These are phyloP conservation scores for Aspergillus brasiliensis DNA, from an alignment of 2,329 filamentous ascomycete species.

Conservation along the genomic window DNA sequence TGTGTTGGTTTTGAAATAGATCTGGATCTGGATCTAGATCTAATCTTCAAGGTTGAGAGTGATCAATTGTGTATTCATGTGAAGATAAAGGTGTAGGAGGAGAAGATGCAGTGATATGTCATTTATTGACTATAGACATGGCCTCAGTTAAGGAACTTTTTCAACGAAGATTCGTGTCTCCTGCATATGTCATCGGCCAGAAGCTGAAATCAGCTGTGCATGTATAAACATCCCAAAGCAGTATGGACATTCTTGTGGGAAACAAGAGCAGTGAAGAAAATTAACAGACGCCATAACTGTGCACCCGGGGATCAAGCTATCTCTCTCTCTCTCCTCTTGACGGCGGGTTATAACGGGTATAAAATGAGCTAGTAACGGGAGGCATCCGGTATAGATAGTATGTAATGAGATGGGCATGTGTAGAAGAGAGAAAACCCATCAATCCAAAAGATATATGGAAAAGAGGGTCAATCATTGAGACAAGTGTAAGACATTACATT, in stretches of 20 bases:
- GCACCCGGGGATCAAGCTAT: background rate
- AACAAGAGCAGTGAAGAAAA: background rate
- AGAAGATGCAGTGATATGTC: background rate
- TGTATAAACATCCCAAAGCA: background rate
- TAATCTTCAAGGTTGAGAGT: too few species aligned
- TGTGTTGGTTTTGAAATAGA: constrained; percentile 62
- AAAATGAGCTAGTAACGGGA: background rate
- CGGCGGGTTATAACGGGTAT: background rate
- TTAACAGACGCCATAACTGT: background rate
- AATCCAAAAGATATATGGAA: constrained; percentile 11
- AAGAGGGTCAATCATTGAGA: constrained; percentile 7
- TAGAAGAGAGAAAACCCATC: constrained; percentile 12
- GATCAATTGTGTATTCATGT: too few species aligned
- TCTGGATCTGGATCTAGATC: background rate
- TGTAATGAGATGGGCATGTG: background rate
- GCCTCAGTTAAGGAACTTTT: background rate
- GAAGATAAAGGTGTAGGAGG: background rate
- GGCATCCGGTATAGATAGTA: constrained; percentile 2
- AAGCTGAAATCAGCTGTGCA: background rate
- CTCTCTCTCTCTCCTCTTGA: background rate
- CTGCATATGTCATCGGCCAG: background rate
- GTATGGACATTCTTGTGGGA: constrained; percentile 7
- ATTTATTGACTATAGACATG: background rate
- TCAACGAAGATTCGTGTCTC: too few species aligned
- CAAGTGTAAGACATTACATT: constrained; percentile 24